These are phyloP conservation scores for Sparassis latifolia DNA, from an alignment of 1,284 basidiomycete species.

Conservation along the genomic window DNA sequence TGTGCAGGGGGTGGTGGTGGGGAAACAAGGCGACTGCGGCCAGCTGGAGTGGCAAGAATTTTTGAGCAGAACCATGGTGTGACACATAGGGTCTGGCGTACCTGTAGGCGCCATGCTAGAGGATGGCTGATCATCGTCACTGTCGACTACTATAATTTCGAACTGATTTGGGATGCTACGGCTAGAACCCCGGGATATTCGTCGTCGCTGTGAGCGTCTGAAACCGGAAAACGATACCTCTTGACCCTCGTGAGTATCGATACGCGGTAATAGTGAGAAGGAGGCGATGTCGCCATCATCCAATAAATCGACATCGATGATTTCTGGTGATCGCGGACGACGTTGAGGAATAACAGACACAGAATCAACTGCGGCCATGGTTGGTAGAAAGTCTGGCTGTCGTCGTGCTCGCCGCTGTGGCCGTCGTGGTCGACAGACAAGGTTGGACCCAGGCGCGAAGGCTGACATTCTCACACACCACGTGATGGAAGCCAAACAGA, in stretches of 20 bases:
- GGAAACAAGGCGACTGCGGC: constrained; percentile 28
- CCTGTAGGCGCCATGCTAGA: neutral
- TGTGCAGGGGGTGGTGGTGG: constrained; percentile 35
- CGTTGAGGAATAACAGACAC: neutral
- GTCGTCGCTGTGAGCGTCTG: no score
- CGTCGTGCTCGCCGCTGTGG: no score
- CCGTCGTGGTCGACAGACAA: no score
- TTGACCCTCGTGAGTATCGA: no score
- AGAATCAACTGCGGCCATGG: no score
- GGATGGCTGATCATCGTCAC: constrained; percentile 31
- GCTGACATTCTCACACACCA: no score
- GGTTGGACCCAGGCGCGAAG: no score
- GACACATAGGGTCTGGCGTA: neutral
- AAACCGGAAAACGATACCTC: no score
- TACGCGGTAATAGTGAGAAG: no score
- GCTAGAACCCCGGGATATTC: constrained; percentile 1
- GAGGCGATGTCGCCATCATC: constrained; percentile 21
- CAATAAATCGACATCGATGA: constrained; percentile 28
- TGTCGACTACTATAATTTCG: constrained; percentile 30
- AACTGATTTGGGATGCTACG: constrained; percentile 2
- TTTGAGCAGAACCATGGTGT: neutral
- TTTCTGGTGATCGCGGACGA: constrained; percentile 9
- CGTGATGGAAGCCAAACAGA: no score
- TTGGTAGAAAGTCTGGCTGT: no score
- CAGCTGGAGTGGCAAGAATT: constrained; percentile 8